These are phyloP conservation scores for Plasmodium sp. DNA, from an alignment of 169 alveolate species.

Conservation along the genomic window DNA sequence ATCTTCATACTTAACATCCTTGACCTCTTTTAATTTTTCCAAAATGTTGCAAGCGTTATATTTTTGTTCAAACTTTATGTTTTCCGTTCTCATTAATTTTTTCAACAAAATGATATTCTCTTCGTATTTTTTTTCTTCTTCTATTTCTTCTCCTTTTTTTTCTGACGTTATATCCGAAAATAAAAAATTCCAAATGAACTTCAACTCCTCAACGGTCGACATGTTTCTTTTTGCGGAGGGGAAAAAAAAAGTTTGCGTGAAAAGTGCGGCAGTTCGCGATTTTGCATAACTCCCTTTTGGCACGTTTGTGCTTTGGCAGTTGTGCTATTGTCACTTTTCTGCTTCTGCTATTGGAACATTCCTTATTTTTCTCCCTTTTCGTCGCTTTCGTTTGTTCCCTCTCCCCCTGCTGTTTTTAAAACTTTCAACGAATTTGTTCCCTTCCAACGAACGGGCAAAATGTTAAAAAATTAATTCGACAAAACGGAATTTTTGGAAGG, in stretches of 20 bases:
- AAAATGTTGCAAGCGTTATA: slow-evolving; percentile 55
- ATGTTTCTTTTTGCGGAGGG: background rate
- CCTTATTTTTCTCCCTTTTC: background rate
- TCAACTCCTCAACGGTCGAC: slow-evolving; percentile 70
- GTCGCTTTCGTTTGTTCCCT: background rate
- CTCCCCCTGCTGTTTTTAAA: background rate
- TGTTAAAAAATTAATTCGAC: background rate
- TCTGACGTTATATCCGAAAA: slow-evolving; percentile 48
- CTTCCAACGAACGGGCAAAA: background rate
- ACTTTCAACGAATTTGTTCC: background rate
- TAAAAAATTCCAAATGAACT: slow-evolving; percentile 67
- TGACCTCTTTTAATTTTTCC: slow-evolving; percentile 56
- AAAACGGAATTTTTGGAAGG: background rate
- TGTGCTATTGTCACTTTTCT: background rate
- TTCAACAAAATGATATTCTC: slow-evolving; percentile 56
- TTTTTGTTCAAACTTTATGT: slow-evolving; percentile 67
- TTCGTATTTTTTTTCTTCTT: slow-evolving; percentile 29
- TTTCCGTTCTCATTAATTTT: slow-evolving; percentile 66
- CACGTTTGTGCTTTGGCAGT: too few species aligned
- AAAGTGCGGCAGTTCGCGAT: background rate
- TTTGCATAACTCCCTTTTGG: background rate
- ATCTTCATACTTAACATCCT: slow-evolving; percentile 64
- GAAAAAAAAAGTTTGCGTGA: background rate
- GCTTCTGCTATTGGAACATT: background rate
- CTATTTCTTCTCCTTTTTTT: slow-evolving; percentile 27